Conservation (phyloP, 345 rosid genomes). For the Hevea brasiliensis region DNA sequence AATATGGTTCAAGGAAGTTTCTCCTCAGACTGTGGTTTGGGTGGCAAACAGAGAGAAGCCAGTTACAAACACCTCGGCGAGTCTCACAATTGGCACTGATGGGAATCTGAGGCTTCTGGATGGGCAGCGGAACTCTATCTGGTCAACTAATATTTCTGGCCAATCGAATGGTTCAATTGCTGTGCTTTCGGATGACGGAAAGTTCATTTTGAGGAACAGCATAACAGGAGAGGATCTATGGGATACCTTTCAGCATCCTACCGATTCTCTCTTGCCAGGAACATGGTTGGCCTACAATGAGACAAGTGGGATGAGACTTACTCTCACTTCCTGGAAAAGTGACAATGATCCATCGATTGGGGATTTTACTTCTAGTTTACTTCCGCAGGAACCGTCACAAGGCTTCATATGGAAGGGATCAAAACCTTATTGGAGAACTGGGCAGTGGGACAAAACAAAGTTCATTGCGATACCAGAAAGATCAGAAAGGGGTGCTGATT, state of each 20-base stretch:
- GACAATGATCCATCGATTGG: constrained; percentile 2
- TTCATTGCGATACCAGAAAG: constrained; percentile 13
- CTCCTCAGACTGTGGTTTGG: constrained; percentile 12
- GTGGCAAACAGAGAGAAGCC: constrained; percentile 13
- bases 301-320: not conserved
- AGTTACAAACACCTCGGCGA: constrained; percentile 2
- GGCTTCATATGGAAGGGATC: constrained; percentile 1
- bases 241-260: constrained; percentile 3
- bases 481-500: constrained; percentile 14
- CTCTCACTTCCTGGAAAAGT: not conserved
- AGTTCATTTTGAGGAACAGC: not conserved
- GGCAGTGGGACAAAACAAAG: constrained; percentile 9
- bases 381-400: not conserved
- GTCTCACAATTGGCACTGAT: constrained; percentile 6
- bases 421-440: constrained; percentile 15
- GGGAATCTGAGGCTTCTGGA: constrained; percentile 15
- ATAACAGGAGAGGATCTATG: not conserved
- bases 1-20: constrained; percentile 10
- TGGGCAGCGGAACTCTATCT: not conserved
- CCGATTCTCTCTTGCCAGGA: constrained; percentile 4
- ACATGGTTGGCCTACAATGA: constrained; percentile 7
- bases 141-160: constrained; percentile 3
- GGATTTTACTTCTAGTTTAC: not conserved
- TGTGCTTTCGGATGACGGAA: constrained; percentile 5
- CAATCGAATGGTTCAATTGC: constrained; percentile 7